Base-by-base conservation (phyloP, 2,329 filamentous ascomycete species). In the Leptographium galeiforme region DNA sequence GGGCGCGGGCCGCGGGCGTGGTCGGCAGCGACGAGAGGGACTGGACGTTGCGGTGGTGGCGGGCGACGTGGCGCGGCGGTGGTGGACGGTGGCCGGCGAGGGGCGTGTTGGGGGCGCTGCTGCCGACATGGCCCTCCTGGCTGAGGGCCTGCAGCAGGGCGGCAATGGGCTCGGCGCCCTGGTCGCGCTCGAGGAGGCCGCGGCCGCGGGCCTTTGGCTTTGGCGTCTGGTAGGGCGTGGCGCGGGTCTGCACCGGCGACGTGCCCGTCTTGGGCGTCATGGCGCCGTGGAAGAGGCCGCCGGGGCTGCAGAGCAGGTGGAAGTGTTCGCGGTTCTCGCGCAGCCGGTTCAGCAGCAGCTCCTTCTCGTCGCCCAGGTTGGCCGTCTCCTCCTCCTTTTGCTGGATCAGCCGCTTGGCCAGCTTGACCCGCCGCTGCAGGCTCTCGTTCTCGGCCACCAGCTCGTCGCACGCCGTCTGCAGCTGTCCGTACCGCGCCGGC, bases 271-370 rank as follows among this genome's bases (percentile, higher is more conserved):
- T 66, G 58, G 83, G 81, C 2, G 79, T 82, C 55, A 83, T 69
- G 55, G 81, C 74, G 55, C 78, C 71, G 56, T 85, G 78, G 53
- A 82, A 82, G 38, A 80, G 78, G 50, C 80, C 82, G 14, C 85
- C 84, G 2, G 87, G 86, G 61, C 87, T 85, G 62, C 86, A 84
- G 49, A 95, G 78, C 63, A 78, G 77, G 55, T 87, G 86, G 61
- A 95, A 82, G 63, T 95, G 89, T 63, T 94, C 87, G 57, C 91
- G 77, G 63, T 95, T 95, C 65, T 95, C 88, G 44, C 86, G 81
- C 58, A 97, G 95, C 19, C 91, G 84, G 57, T 83, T 87, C 55
- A 90, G 79, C 50, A 96, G 74, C 65, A 87, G 77, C 41, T 82
- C 75, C 53, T 89, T 86, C 63, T 93, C 85, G 61, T 95, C 88